Evolutionary conservation across 768 basidiomycete species (phyloP), one percentile per base, ranked within the genome.

Genomic region (Termitomyces heimii): DNA sequence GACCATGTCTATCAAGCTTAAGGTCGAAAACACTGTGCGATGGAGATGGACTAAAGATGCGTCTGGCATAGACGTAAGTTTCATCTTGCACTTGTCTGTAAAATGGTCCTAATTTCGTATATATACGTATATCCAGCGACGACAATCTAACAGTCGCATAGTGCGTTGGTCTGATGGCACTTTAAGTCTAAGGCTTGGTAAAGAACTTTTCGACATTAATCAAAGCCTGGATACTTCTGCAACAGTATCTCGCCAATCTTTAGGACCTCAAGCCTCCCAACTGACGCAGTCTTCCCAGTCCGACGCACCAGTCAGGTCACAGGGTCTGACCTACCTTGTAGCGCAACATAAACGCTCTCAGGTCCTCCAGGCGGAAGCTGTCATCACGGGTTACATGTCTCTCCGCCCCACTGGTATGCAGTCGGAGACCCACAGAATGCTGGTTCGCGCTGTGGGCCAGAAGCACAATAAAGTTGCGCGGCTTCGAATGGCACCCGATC

Each of bases 121-220:
- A 20, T 40, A 52, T 10, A 44, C 56, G 9, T 35, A 52, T 51
- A 43, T 50, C 40, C 69, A 97, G 94, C 77, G 73, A 62, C 82
- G 86, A 61, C 88, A 95, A 76, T 92, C 93, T 16, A 99, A 99
- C 67, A 85, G 89, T 60, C 88, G 94, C 31, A 76, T 98, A 39
- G 84, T 99, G 57, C 84, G 89, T 14, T 99, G 97, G 97, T 97
- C 94, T 6, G 97, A 99, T 68, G 96, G 96, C 16, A 82, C 89
- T 14, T 73, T 94, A 56, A 95, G 94, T 63, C 81, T 99, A 31
- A 88, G 91, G 61, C 75, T 99, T 55, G 97, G 97, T 43, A 89
- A 91, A 69, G 96, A 98, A 66, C 77, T 97, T 5, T 98, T 95
- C 72, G 94, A 98, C 74, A 85, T 98, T 51, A 85, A 82, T 52